Base-by-base conservation (phyloP, 129 eudicot species). In the Deinandra increscens region DNA sequence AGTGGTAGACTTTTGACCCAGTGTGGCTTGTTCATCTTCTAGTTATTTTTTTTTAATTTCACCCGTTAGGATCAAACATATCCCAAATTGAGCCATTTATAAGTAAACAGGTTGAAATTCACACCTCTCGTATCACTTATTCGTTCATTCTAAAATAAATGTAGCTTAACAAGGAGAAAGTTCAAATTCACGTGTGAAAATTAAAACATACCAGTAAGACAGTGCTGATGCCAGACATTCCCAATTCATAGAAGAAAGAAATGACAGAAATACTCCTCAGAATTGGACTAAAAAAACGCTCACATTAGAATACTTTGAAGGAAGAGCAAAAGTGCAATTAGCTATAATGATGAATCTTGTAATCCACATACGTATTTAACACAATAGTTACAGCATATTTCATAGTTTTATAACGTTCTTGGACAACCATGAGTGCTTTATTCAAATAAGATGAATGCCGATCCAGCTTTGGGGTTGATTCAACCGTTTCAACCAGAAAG, bases 221-320 rank as follows among this genome's bases (percentile, higher is more conserved):
- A 31, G 81, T 80, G 84, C 87, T 89, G 86, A 92, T 92, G 60
- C 98, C 96, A 68, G 98, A 92, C 98, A 86, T 88, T 39, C 98
- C 98, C 81, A 92, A 56, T 64, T 92, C 98, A 77, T 92, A 88
- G 79, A 92, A 88, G 89, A 92, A 92, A 56, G 92, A 82, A 69
- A 88, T 76, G 62, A 88, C 79, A 20, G 95, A 80, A 58, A 92
- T 88, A 29, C 91, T 72, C 48, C 76, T 86, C 34, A 92, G 73
- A 0, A 91, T 92, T 23, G 77, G 86, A 73, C 98, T 92, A 87
- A 34, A 84, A 5, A 19, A 53, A 17, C 23, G 45, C 39, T 5
- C 26, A 55, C 36, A 20, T 78, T 63, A 82, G 67, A 63, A 49
- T 54, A 29, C 31, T 15, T 23, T 54, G 11, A 80, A 64, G 14